These are phyloP conservation scores for Mucor mucedo DNA, from an alignment of 371 early-diverging fungal species.

Conservation along the genomic window DNA sequence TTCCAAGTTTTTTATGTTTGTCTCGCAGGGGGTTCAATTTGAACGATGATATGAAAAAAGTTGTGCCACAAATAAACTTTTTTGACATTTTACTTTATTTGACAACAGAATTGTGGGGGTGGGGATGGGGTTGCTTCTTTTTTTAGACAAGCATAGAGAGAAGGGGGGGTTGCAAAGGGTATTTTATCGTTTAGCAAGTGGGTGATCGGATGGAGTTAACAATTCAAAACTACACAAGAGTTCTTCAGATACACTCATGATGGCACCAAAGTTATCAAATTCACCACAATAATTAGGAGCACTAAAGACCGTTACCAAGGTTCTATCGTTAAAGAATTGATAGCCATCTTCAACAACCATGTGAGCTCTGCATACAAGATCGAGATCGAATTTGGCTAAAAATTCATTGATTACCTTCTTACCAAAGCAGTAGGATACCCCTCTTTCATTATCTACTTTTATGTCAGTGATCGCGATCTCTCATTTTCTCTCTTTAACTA, in stretches of 20 bases:
- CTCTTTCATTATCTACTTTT: constrained; percentile 91
- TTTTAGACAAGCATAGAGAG: background rate
- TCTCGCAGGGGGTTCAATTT: background rate
- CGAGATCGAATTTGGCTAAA: constrained; percentile 88
- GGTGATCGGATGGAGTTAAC: constrained; percentile 52
- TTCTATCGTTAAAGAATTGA: constrained; percentile 96
- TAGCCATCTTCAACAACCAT: constrained; percentile 97
- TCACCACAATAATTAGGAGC: constrained; percentile 99
- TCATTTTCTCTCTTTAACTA: background rate
- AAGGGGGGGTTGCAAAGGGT: too few relatives aligned
- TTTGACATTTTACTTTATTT: background rate
- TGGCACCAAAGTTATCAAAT: constrained; percentile 96
- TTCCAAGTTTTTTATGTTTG: background rate
- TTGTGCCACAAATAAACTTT: background rate
- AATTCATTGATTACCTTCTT: constrained; percentile 89
- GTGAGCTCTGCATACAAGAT: constrained; percentile 96
- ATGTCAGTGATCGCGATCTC: background rate
- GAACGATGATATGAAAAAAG: background rate
- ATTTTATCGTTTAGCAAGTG: constrained; percentile 28
- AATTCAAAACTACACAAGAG: constrained; percentile 89
- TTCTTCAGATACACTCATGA: constrained; percentile 95
- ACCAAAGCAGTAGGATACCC: constrained; percentile 97
- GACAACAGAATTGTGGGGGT: background rate
- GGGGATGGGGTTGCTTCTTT: background rate
- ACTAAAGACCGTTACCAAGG: constrained; percentile 95